These are phyloP conservation scores for Starmerella floricola DNA, from an alignment of 805 yeast genomes.

Conservation along the genomic window DNA sequence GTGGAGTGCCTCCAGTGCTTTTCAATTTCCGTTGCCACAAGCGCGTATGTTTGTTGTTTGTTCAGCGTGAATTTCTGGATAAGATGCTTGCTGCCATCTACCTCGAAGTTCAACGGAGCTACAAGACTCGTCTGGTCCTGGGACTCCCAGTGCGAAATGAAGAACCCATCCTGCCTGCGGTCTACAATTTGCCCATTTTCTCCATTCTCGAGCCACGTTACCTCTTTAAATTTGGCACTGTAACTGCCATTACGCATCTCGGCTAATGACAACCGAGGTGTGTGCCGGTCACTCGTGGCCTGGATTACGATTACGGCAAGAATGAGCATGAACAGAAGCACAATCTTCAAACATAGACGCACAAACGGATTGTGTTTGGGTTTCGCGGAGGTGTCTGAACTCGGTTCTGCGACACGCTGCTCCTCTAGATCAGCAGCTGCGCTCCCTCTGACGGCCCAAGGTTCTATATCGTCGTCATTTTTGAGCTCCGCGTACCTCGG, in stretches of 20 bases:
- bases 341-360: no score
- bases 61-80: conserved; percentile 38
- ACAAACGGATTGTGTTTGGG: no score
- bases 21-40: conserved; percentile 42
- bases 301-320: no score
- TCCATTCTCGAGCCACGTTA: conserved; percentile 21
- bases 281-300: conserved; percentile 1
- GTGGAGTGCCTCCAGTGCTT: conserved; percentile 62
- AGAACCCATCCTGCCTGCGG: conserved; percentile 5
- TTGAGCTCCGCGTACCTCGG: no score
- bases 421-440: no score
- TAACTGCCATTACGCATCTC: conserved; percentile 21
- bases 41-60: conserved; percentile 36
- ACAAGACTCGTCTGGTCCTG: conserved; percentile 8
- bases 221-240: background rate
- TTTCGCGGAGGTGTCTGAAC: no score
- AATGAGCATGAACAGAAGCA: no score
- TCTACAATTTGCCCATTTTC: conserved; percentile 17
- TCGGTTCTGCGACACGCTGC: no score
- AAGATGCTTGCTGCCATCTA: conserved; percentile 22
- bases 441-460: no score
- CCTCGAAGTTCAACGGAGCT: conserved; percentile 30
- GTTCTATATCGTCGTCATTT: no score
- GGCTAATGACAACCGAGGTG: conserved; percentile 11
- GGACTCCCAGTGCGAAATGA: conserved; percentile 36